Conservation (phyloP, 805 yeast genomes). For the Kregervanrija fluxuum region DNA sequence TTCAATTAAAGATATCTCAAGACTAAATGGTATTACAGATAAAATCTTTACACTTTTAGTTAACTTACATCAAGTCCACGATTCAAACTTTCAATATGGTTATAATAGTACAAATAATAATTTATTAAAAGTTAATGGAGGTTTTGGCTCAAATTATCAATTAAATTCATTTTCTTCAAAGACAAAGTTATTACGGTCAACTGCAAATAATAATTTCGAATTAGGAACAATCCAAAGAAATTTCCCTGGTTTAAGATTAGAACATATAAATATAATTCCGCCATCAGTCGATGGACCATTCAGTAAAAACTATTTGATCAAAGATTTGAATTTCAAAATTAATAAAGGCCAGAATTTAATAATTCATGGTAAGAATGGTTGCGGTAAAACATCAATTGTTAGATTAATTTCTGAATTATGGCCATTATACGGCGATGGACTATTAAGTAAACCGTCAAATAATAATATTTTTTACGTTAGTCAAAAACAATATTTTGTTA, state of each 20-base stretch:
- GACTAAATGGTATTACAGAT: slow-evolving; percentile 84
- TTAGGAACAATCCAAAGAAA: slow-evolving; percentile 72
- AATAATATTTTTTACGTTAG: slow-evolving; percentile 73
- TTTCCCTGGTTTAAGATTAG: slow-evolving; percentile 75
- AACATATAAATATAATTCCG: slow-evolving; percentile 72
- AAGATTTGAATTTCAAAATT: slow-evolving; percentile 55
- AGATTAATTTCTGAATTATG: slow-evolving; percentile 82
- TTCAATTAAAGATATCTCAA: slow-evolving; percentile 88
- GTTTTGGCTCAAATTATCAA: slow-evolving; percentile 26
- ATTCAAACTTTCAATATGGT: slow-evolving; percentile 47
- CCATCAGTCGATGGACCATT: slow-evolving; percentile 57
- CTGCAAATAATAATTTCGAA: slow-evolving; percentile 7
- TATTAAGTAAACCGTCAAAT: slow-evolving; percentile 67
- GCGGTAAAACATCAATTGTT: slow-evolving; percentile 84
- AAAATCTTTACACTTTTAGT: slow-evolving; percentile 70
- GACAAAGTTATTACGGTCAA: slow-evolving; percentile 13
- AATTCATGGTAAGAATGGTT: slow-evolving; percentile 81
- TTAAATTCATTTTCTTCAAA: slow-evolving; percentile 27
- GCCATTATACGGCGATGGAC: slow-evolving; percentile 76
- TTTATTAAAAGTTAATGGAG: slow-evolving; percentile 12
- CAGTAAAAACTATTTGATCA: slow-evolving; percentile 50
- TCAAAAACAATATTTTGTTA: slow-evolving; percentile 75
- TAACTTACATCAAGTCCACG: slow-evolving; percentile 78
- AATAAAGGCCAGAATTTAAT: slow-evolving; percentile 61
- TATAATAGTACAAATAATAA: slow-evolving; percentile 10